Conservation (phyloP, 1,284 basidiomycete genomes). For the Tilletia caries region DNA sequence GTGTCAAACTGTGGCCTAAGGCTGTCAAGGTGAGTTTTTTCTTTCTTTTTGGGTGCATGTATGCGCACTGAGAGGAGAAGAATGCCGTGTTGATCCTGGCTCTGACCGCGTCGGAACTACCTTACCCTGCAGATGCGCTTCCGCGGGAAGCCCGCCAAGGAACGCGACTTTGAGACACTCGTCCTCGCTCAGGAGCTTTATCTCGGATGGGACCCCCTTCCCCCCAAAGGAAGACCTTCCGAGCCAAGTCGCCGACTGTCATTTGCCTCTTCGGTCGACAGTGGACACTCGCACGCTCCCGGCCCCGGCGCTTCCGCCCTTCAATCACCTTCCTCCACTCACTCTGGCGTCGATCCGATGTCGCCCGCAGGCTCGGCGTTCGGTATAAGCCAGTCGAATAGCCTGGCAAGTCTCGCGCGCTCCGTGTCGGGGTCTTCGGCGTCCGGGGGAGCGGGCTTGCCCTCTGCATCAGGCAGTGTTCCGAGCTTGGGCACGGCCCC, state of each 20-base stretch:
- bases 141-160: slow-evolving; percentile 23
- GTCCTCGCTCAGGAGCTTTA: slow-evolving; percentile 52
- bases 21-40: slow-evolving; percentile 9
- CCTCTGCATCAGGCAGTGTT: slow-evolving; percentile 2
- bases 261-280: slow-evolving; percentile 19
- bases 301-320: slow-evolving; percentile 19
- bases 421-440: slow-evolving; percentile 4
- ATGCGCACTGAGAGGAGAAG: not conserved
- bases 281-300: slow-evolving; percentile 9
- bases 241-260: slow-evolving; percentile 18
- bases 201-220: slow-evolving; percentile 5
- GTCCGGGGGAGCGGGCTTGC: not conserved
- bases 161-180: slow-evolving; percentile 38
- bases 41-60: too few species aligned
- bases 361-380: not conserved
- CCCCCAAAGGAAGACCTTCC: slow-evolving; percentile 15
- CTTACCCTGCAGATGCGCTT: not conserved
- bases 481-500: slow-evolving; percentile 15
- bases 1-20: slow-evolving; percentile 10
- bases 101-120: not conserved
- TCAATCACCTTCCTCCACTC: slow-evolving; percentile 14
- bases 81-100: not conserved
- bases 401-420: slow-evolving; percentile 21
- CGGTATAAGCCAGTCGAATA: not conserved
- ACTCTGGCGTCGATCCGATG: slow-evolving; percentile 22